Percentiles rank a stretch among this genome's conserved stretches.
These are phyloP conservation scores for Diaporthe sp. DNA, from an alignment of 2,329 filamentous ascomycete species.

Conservation along the genomic window DNA sequence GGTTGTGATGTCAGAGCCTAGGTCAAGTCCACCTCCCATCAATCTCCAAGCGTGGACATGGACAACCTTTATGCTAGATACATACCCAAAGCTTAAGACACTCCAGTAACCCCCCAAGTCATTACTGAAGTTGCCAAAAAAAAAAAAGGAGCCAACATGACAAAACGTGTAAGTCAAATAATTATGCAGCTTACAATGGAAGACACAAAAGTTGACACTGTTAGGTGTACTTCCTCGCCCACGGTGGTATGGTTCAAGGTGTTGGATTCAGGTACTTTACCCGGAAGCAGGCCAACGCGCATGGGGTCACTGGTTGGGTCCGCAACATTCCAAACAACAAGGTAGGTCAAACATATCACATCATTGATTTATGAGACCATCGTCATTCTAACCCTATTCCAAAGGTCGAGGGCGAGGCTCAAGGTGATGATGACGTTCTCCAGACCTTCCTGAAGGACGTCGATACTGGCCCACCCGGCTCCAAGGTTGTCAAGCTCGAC, in stretches of 20 bases:
- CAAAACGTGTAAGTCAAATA: not conserved
- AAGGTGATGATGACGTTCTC: slow-evolving; percentile 75
- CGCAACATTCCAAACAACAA: slow-evolving; percentile 67
- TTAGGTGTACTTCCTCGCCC: slow-evolving; percentile 68
- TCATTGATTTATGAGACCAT: no score
- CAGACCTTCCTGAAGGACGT: slow-evolving; percentile 79
- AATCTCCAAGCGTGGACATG: not conserved
- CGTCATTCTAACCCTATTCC: not conserved
- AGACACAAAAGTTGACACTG: not conserved
- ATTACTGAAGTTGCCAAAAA: not conserved
- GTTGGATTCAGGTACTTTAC: slow-evolving; percentile 69
- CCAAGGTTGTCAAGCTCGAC: slow-evolving; percentile 80
- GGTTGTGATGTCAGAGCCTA: slow-evolving; percentile 21
- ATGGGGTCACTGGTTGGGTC: slow-evolving; percentile 70
- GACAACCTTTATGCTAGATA: not conserved
- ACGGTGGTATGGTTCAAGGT: slow-evolving; percentile 77
- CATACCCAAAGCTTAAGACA: not conserved
- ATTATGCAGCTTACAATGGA: not conserved
- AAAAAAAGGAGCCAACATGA: not conserved
- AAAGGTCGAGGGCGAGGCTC: slow-evolving; percentile 90
- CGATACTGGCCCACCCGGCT: slow-evolving; percentile 76
- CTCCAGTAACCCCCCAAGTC: not conserved
- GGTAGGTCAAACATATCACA: slow-evolving; percentile 45
- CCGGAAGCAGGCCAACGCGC: slow-evolving; percentile 59
- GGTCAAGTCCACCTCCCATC: not conserved